A percentile compares a stretch with the other conserved stretches of the same genome.
Evolutionary conservation across 345 rosid species (phyloP).

Genomic region (Citropsis articulata): DNA sequence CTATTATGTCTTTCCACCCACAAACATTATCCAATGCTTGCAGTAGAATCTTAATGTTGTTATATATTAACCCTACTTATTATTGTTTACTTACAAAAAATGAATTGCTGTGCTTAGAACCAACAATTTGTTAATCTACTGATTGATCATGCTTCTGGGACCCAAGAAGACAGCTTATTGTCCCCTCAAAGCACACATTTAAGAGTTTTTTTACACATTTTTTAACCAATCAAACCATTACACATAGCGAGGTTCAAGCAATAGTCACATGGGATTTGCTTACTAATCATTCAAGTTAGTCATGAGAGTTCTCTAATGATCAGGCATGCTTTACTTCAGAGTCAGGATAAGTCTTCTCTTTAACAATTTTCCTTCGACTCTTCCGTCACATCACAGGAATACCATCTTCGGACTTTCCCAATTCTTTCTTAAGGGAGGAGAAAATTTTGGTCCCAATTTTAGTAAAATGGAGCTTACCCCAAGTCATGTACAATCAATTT

Average conservation of each 20-base stretch:
- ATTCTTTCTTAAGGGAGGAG: neutral
- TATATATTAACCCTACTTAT: neutral
- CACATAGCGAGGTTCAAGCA: neutral
- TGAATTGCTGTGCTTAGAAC: neutral
- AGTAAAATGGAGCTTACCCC: too few species aligned
- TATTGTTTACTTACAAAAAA: neutral
- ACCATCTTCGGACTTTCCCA: neutral
- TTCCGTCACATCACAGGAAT: neutral
- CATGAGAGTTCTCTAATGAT: neutral
- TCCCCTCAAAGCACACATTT: neutral
- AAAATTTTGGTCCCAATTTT: neutral
- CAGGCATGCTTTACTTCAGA: slow-evolving; percentile 8
- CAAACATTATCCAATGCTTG: neutral
- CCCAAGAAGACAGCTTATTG: neutral
- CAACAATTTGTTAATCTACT: neutral
- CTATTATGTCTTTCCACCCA: slow-evolving; percentile 13
- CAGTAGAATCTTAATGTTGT: neutral
- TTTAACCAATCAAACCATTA: neutral
- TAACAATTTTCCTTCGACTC: neutral
- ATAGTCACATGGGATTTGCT: neutral
- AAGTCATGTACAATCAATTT: too few species aligned
- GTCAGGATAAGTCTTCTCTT: neutral
- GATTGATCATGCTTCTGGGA: neutral
- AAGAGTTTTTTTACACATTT: too few species aligned
- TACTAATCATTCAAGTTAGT: neutral